Base-by-base conservation (phyloP, 768 basidiomycete genomes). In the Daedaleopsis nitida region DNA sequence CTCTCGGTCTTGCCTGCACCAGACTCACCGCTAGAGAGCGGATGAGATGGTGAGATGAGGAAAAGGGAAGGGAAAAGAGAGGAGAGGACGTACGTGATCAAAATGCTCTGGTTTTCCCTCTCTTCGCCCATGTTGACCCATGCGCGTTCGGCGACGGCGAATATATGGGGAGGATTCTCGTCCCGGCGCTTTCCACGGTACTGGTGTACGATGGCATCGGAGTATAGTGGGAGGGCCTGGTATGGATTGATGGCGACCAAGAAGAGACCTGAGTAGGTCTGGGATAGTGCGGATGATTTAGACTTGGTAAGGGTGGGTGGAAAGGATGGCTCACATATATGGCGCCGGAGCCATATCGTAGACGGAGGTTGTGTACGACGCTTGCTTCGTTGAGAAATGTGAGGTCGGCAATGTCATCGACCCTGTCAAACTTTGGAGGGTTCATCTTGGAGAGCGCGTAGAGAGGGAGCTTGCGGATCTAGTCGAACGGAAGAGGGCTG, bases 1-100 rank as follows among this genome's bases (percentile, higher is more conserved):
- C 96, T 98, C 73, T 98, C 97, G 2, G 97, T 99, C 81, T 98
- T 99, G 47, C 97, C 97, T 4, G 97, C 97, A 38, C 97, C 97
- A 9, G 97, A 98, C 80, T 99, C 97, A 45, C 97, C 97, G 10
- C 96, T 97, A 32, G 27, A 32, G 67, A 0, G 48, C 21, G 17
- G 49, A 47, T n/a, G 52, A 37, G n/a, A 45, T 57, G 27, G 50
- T 19, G n/a, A 12, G 11, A 38, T 21, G 27, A 13, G 1, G 24
- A 24, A n/a, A 8, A 32, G 48, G 71, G 5, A 19, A 1, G 24
- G 32, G 23, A 8, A 32, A 45, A 71, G 5, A 19, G 21, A 27
- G n/a, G 8, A 38, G n/a, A 34, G 37, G 38, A 55, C 93, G 24
- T 75, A 96, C 92, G 97, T 99, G 75, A 99, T 98, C 34, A 99